Conservation (phyloP, 2,329 filamentous ascomycete species). For the Cercospora sp. region DNA sequence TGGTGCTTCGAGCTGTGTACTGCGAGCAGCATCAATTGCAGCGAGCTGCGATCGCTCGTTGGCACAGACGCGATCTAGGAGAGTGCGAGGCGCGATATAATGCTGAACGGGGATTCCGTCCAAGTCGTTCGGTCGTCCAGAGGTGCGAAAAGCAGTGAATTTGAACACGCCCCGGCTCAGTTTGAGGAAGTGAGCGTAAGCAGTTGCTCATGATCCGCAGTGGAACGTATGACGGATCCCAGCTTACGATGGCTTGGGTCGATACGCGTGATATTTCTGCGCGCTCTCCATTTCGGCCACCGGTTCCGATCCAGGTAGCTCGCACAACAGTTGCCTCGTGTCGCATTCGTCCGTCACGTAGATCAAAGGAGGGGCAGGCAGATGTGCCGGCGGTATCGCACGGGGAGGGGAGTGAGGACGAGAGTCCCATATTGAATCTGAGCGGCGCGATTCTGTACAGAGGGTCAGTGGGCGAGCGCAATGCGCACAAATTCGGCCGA, state of each 20-base stretch:
- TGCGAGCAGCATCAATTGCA: too few relatives aligned
- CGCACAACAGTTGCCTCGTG: not conserved
- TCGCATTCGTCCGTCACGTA: constrained; percentile 11
- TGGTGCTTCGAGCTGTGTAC: too few relatives aligned
- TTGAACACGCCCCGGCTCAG: too few relatives aligned
- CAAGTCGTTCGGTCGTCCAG: too few relatives aligned
- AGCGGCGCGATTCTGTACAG: not conserved
- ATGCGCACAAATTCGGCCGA: not conserved
- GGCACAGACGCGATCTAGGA: too few relatives aligned
- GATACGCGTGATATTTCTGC: constrained; percentile 11
- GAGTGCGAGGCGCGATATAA: too few relatives aligned
- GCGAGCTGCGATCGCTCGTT: too few relatives aligned
- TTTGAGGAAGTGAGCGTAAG: too few relatives aligned
- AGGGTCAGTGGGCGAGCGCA: not conserved
- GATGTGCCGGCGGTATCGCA: not conserved
- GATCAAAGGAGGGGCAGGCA: constrained; percentile 4
- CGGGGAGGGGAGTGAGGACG: not conserved
- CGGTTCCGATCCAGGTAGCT: constrained; percentile 8
- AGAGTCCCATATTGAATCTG: not conserved
- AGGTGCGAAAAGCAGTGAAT: too few relatives aligned
- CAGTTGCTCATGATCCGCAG: too few relatives aligned
- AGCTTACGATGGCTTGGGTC: constrained; percentile 2
- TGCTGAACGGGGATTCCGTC: too few relatives aligned
- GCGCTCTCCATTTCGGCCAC: not conserved
- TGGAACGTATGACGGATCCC: too few relatives aligned